These are phyloP conservation scores for Dipodascopsis uninucleata DNA, from an alignment of 805 yeast species.

Conservation along the genomic window DNA sequence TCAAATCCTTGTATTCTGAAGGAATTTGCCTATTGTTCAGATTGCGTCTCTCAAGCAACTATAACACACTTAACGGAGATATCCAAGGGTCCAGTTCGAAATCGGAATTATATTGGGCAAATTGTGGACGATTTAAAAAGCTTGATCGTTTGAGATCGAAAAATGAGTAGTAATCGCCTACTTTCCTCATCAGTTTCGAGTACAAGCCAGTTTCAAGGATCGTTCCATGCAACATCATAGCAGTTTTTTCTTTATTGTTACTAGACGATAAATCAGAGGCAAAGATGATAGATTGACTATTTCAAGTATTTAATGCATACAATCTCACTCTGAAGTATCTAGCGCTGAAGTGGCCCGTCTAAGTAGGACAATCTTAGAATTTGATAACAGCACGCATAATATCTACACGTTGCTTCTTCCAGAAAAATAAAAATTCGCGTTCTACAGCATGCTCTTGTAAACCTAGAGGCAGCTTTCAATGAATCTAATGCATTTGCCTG, in stretches of 20 bases:
- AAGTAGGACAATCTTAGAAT: constrained; percentile 52
- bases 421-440: too few species aligned
- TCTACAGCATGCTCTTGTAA: constrained; percentile 47
- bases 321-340: constrained; percentile 56
- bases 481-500: constrained; percentile 52
- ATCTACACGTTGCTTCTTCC: constrained; percentile 59
- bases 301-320: constrained; percentile 50
- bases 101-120: too few species aligned
- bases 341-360: constrained; percentile 67
- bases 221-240: constrained; percentile 43
- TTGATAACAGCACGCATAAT: constrained; percentile 51
- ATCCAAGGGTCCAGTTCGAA: too few species aligned
- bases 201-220: constrained; percentile 41
- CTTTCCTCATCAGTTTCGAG: constrained; percentile 27
- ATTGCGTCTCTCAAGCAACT: too few species aligned
- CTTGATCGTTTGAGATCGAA: constrained; percentile 28
- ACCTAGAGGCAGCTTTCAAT: constrained; percentile 48
- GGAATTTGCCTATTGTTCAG: too few species aligned
- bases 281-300: constrained; percentile 45
- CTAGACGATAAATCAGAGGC: constrained; percentile 51
- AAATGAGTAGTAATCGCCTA: constrained; percentile 27
- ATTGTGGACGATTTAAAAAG: too few species aligned
- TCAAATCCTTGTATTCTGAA: too few species aligned
- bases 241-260: constrained; percentile 44
- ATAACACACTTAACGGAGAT: too few species aligned